Evolutionary conservation across 306 rosid species (phyloP), one percentile per base, ranked within the genome.

Genomic region (Malus asiatica): DNA sequence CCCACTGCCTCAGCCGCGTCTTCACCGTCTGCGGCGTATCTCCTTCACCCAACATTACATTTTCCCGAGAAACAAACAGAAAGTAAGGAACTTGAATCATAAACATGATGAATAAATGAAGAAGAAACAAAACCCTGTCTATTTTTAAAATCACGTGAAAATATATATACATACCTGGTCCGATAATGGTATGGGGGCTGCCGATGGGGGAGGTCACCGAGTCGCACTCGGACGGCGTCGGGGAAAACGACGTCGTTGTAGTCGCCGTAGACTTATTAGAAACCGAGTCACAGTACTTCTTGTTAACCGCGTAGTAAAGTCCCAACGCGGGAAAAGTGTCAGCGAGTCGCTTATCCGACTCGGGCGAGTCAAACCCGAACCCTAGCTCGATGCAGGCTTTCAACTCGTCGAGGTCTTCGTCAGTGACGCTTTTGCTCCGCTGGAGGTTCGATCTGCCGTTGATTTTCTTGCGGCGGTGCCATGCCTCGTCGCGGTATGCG

Each of bases 311-410:
- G 70, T 83, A 84, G 78, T 96, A 96, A 55, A 96, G 93, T 8
- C 82, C 88, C 1, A 96, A 88, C 29, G 99, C 99, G 1, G 98
- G 99, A 3, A 96, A 55, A 10, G 99, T 91, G 72, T 90, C 93
- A 40, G 90, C 86, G 72, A 96, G 88, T 6, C 63, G 88, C 76
- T 92, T 88, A 18, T 61, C 85, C 0, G 79, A 79, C 73, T 88
- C 90, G 0, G 92, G 93, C 0, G 96, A 86, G 33, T 92, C 88
- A 72, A 92, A 96, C 51, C 98, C 93, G 53, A 96, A 96, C 0
- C 98, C 98, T 40, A 96, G 82, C 35, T 92, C 99, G 70, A 96
- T 83, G 72, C 99, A 96, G 2, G 96, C 99, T 42, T 96, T 96
- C 76, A 96, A 93, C 68, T 96, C 97, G 29, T 92, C 92, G 0